These are phyloP conservation scores for Fusarium oxysporum DNA, from an alignment of 2,329 filamentous ascomycete genomes.

Conservation along the genomic window DNA sequence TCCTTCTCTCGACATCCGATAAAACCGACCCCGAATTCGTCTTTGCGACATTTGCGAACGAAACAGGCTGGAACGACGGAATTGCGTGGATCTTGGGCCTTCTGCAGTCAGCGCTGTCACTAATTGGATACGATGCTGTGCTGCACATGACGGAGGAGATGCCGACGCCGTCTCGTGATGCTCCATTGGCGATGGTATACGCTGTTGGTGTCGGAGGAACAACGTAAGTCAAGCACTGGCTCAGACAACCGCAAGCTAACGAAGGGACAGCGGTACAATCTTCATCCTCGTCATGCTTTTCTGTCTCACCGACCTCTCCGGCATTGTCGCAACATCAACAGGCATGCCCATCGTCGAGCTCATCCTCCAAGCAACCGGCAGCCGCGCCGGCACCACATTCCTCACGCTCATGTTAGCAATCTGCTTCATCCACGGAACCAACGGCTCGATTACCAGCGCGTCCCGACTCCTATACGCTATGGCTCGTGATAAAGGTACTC, in stretches of 20 bases:
- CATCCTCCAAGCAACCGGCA: constrained; percentile 56
- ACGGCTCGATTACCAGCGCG: constrained; percentile 57
- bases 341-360: constrained; percentile 61
- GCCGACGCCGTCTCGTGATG: constrained; percentile 54
- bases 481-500: constrained; percentile 34
- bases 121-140: constrained; percentile 58
- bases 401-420: constrained; percentile 55
- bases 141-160: constrained; percentile 62
- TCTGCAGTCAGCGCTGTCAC: constrained; percentile 52
- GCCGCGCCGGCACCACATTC: constrained; percentile 53
- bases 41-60: constrained; percentile 59
- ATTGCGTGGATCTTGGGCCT: constrained; percentile 61
- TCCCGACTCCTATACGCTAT: constrained; percentile 56
- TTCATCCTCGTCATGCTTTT: constrained; percentile 58
- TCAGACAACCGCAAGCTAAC: background rate
- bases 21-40: constrained; percentile 58
- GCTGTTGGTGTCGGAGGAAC: constrained; percentile 57
- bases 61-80: constrained; percentile 59
- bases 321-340: constrained; percentile 52
- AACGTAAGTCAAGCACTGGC: constrained; percentile 48
- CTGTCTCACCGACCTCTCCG: constrained; percentile 53
- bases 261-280: constrained; percentile 43
- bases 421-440: constrained; percentile 60
- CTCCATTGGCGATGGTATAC: constrained; percentile 57
- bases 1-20: constrained; percentile 53